Conservation (phyloP, 2,329 filamentous ascomycete genomes). For the Colletotrichum echinochloae region DNA sequence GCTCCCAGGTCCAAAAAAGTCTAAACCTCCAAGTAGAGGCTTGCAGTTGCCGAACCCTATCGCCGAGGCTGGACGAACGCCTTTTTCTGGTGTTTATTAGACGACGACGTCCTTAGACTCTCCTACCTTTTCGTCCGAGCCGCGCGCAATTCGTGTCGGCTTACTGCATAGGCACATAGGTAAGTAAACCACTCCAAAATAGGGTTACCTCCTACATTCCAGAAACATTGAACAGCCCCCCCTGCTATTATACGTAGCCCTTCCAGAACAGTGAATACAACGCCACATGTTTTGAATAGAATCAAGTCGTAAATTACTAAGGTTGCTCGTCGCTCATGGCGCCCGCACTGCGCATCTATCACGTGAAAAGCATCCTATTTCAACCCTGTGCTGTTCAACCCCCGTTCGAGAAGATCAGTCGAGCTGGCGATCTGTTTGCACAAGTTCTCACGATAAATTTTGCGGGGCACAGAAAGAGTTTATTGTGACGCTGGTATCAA, state of each 20-base stretch:
- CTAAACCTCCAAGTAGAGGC: background rate
- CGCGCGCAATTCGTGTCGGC: too few relatives aligned
- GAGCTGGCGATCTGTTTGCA: too few relatives aligned
- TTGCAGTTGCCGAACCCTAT: background rate
- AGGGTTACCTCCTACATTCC: background rate
- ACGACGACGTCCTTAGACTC: background rate
- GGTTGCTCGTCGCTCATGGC: background rate
- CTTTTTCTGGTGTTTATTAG: background rate
- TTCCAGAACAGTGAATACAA: background rate
- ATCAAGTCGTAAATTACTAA: background rate
- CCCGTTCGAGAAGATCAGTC: too few relatives aligned
- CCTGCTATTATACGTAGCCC: too few relatives aligned
- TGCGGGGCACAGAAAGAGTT: too few relatives aligned
- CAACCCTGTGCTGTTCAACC: background rate
- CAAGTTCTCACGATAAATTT: too few relatives aligned
- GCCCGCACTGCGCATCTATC: too few relatives aligned
- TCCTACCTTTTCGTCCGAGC: background rate
- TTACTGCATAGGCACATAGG: too few relatives aligned
- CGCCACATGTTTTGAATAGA: background rate
- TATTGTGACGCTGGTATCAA: too few relatives aligned
- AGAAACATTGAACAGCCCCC: background rate
- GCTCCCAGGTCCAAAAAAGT: background rate
- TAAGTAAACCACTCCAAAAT: background rate
- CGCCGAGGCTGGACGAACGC: background rate
- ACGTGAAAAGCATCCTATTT: background rate